Evolutionary conservation across 192 early-diverging fungal genomes (phyloP), one percentile per base, ranked within the genome.

Genomic region (Funneliformis geosporum): DNA sequence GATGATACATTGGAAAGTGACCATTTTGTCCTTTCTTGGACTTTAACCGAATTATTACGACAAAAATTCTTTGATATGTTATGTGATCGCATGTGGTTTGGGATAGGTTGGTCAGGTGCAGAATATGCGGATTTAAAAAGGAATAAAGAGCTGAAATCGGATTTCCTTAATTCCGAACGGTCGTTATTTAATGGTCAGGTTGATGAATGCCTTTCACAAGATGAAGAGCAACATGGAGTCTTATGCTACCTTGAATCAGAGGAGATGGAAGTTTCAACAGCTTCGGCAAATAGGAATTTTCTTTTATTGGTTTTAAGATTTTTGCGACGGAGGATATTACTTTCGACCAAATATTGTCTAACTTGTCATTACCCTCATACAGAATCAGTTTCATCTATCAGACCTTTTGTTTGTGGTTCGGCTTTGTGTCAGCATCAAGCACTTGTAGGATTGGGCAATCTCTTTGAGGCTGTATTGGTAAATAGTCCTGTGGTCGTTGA

Each of bases 361-460:
- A 84, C 85, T 3, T 87, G 86, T 73, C 86, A 87, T 60, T 72
- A 72, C 64, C 61, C 70, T 23, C 80, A 81, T 42, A 65, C 21
- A 3, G 62, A 59, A 40, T 65, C 76, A 66, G 39, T 87, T 14
- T 81, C 85, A 66, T 70, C 81, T 1, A 66, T 87, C 44, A 82
- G 83, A 70, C 86, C 86, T 2, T 87, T 87, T 78, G 86, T 87
- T n/a, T 87, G 86, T 73, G 70, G 67, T 2, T 44, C 81, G 1
- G 44, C 80, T 16, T 79, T 87, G 14, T 87, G 86, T 68, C 80
- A 85, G 59, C 86, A 87, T 77, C 86, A 87, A 75, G 61, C 86
- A 59, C 73, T 82, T 23, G 75, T 87, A 5, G 86, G 86, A 1
- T 59, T 87, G 44, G 86, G 86, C 21, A 81, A 85, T 38, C 80